Conservation (phyloP, 192 early-diverging fungal species). For the Geosiphon pyriformis region DNA sequence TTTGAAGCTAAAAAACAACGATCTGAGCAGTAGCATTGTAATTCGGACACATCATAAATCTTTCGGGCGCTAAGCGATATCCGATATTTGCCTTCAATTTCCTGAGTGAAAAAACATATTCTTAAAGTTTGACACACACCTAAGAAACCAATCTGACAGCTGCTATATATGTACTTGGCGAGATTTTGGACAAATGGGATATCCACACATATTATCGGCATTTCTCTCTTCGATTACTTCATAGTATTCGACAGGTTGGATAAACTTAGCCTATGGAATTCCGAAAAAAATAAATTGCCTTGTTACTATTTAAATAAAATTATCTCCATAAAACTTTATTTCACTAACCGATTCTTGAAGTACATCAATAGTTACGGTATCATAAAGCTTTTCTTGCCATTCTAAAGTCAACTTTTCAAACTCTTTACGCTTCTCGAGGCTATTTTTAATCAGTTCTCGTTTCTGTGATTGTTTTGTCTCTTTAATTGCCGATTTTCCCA, state of each 20-base stretch:
- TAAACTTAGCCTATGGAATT: constrained; percentile 44
- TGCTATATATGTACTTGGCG: constrained; percentile 33
- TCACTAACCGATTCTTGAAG: constrained; percentile 40
- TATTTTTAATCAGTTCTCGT: constrained; percentile 22
- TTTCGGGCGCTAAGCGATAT: constrained; percentile 69
- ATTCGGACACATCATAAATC: constrained; percentile 69
- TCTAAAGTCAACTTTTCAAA: constrained; percentile 38
- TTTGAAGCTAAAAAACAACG: constrained; percentile 67
- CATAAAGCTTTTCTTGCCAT: constrained; percentile 44
- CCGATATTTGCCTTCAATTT: constrained; percentile 51
- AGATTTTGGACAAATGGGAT: constrained; percentile 66
- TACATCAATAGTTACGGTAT: constrained; percentile 32
- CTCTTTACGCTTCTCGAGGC: constrained; percentile 28
- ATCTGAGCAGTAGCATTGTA: constrained; percentile 64
- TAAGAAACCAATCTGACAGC: background rate
- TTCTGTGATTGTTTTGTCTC: constrained; percentile 5
- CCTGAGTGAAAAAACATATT: constrained; percentile 25
- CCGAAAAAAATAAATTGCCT: background rate
- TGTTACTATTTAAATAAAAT: background rate
- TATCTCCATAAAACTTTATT: background rate
- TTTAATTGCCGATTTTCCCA: background rate
- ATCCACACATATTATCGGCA: constrained; percentile 68
- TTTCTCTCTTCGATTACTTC: constrained; percentile 71
- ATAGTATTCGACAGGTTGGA: constrained; percentile 61
- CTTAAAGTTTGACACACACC: background rate